phyloP scores from a whole-genome alignment of 2,329 filamentous ascomycete species.

The Fusarium nelsonii region DNA sequence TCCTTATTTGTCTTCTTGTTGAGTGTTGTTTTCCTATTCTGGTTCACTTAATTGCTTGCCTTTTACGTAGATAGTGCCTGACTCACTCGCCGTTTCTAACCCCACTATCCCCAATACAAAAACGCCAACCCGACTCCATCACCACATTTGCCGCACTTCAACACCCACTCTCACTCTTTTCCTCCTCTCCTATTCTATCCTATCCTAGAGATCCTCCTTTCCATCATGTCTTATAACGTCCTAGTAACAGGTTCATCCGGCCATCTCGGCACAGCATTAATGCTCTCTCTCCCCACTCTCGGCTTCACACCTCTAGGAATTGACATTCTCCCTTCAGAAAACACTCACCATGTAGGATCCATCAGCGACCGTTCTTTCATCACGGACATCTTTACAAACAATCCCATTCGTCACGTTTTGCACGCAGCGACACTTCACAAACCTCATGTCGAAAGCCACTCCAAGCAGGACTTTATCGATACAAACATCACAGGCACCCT shows the following conservation, averaged over 20 bases:
- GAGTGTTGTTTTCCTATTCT: background rate
- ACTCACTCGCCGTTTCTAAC: conserved; percentile 33
- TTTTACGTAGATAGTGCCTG: conserved; percentile 11
- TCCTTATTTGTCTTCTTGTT: background rate
- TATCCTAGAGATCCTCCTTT: background rate
- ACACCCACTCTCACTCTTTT: background rate
- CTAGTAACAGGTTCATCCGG: conserved; percentile 62
- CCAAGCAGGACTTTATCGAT: conserved; percentile 58
- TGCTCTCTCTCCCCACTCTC: conserved; percentile 56
- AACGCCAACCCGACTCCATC: conserved; percentile 5
- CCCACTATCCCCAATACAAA: conserved; percentile 38
- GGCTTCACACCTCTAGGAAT: conserved; percentile 59
- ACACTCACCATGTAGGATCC: conserved; percentile 54
- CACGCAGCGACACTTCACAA: conserved; percentile 63
- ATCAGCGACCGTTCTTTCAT: conserved; percentile 55
- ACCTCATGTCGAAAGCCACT: conserved; percentile 60
- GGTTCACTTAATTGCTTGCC: background rate
- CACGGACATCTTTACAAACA: conserved; percentile 47
- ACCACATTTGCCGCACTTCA: background rate
- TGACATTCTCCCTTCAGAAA: conserved; percentile 56
- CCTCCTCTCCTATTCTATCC: background rate
- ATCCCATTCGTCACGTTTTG: conserved; percentile 57
- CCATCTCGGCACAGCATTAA: conserved; percentile 60
- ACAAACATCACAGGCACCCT: conserved; percentile 61
- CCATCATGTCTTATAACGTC: conserved; percentile 48